A percentile compares a stretch with the other conserved stretches of the same genome.
phyloP scores from a whole-genome alignment of 108 stramenopile species.

The Cyclotella baltica region DNA sequence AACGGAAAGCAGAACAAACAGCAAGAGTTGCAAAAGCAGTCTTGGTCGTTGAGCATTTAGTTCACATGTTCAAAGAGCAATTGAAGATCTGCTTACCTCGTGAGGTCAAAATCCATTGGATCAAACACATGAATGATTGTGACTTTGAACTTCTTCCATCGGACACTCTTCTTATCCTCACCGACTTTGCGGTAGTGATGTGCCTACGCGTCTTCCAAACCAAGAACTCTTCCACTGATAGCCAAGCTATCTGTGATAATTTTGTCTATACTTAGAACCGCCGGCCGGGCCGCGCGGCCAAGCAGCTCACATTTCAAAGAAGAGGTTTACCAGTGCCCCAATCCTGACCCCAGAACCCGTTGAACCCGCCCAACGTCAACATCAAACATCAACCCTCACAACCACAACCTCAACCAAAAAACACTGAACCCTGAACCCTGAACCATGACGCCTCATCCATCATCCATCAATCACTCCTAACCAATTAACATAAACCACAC shows the following conservation, averaged over 20 bases:
- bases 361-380: no score
- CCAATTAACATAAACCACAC: background rate
- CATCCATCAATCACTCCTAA: background rate
- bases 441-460: background rate
- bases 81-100: no score
- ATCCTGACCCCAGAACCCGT: no score
- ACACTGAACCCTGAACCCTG: no score
- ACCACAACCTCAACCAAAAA: background rate
- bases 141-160: background rate
- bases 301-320: no score
- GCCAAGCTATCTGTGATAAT: background rate
- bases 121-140: background rate
- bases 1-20: no score
- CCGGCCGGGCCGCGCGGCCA: no score
- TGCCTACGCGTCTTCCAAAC: background rate
- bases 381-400: constrained; percentile 5
- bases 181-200: background rate
- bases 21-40: no score
- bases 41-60: no score
- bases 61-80: no score
- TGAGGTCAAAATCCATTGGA: background rate
- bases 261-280: background rate
- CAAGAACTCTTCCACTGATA: no score
- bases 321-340: no score
- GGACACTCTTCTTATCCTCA: background rate